Base-by-base conservation (phyloP, 1,139 yeast genomes). In the Entelexis paramagnoliae region DNA sequence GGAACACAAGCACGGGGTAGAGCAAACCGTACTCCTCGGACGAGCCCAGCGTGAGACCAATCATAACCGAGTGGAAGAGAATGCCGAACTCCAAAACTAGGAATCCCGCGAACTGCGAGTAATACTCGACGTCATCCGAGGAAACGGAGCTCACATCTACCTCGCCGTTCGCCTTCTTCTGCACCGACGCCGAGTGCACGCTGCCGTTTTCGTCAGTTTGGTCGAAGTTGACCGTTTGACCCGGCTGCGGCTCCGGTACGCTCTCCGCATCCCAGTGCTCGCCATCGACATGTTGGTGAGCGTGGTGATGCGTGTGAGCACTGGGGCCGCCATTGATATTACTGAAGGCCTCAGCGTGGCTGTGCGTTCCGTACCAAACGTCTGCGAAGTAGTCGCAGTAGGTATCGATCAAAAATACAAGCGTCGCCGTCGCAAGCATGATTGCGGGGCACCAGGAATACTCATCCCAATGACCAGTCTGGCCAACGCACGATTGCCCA, bases 1-100 rank as follows among this genome's bases (percentile, higher is more conserved):
- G 96, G 77, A 88, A 88, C 3, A 85, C 81, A 51, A 88, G 68
- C 20, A 87, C 96, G 60, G 83, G 76, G 67, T 84, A 88, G 48
- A 88, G 72, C 2, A 88, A 77, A 50, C 72, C 75, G 66, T 86
- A 88, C 65, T 86, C 95, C 57, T 79, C 81, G 16, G 86, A 75
- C 22, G 80, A 80, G 3, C 91, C 87, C 53, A 85, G 71, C 0
- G 89, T 75, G 47, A 85, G 70, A 36, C 95, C 95, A 49, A 84
- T 76, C 64, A 85, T 80, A 1, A 84, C 81, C 2, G 93, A 83
- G 68, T 85, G 95, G 75, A 85, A 83, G 42, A 85, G 68, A 46
- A 85, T 76, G 60, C 94, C 95, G 61, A 83, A 82, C 65, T 85
- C 94, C 58, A 85, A 72, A 33, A 83, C 78, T 49, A 81, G 72